Conservation (phyloP, 1,284 basidiomycete genomes). For the Heterobasidion parviporum region DNA sequence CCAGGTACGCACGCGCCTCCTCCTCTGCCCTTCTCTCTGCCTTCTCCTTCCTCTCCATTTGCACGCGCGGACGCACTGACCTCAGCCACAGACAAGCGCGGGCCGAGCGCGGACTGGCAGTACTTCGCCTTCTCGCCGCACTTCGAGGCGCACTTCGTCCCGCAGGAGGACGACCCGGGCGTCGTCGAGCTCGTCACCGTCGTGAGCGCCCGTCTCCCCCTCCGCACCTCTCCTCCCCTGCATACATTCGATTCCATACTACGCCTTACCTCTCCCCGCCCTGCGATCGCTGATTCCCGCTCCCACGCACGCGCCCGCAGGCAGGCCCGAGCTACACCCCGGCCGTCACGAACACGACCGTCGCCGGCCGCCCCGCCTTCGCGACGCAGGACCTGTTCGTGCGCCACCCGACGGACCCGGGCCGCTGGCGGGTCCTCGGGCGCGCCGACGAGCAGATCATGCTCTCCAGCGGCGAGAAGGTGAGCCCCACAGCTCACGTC, state of each 20-base stretch:
- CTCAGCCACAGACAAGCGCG: neutral
- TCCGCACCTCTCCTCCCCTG: neutral
- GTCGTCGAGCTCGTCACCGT: neutral
- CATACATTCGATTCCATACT: neutral
- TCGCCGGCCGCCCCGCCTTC: conserved; percentile 16
- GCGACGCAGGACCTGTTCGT: conserved; percentile 29
- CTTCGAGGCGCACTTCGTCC: conserved; percentile 5
- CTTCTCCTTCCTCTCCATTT: too few species aligned
- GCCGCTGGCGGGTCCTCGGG: conserved; percentile 32
- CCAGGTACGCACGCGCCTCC: neutral
- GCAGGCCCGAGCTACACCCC: neutral
- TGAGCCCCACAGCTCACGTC: too few species aligned
- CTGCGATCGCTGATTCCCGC: neutral
- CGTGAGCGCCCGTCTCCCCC: neutral
- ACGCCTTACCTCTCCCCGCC: neutral
- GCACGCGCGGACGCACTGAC: too few species aligned
- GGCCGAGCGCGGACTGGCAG: conserved; percentile 10
- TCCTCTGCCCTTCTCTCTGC: neutral
- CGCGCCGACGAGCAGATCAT: conserved; percentile 37
- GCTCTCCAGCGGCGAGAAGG: conserved; percentile 36
- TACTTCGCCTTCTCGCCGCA: conserved; percentile 8
- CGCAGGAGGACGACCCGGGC: conserved; percentile 6
- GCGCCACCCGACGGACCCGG: conserved; percentile 31
- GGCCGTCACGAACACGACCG: conserved; percentile 13
- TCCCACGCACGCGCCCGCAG: neutral